Evolutionary conservation across 2,329 filamentous ascomycete species (phyloP).

Genomic region (Lasiodiplodia sp.): DNA sequence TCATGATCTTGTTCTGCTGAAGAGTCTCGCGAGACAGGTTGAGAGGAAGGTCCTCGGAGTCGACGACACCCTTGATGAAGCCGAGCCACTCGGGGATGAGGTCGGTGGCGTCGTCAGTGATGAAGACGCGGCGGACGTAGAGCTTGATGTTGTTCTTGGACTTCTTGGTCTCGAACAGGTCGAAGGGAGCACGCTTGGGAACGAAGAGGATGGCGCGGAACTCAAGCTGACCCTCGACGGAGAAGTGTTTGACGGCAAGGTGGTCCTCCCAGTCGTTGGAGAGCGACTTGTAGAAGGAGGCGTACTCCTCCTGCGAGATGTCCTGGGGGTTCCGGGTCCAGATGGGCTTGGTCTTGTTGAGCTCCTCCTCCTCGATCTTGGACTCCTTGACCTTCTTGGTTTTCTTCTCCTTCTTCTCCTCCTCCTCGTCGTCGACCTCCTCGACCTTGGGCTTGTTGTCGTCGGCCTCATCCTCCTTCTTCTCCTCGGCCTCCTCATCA

Average conservation of each 20-base stretch:
- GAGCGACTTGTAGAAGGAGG: conserved; percentile 99
- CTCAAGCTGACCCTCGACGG: conserved; percentile 99
- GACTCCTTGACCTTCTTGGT: conserved; percentile 99
- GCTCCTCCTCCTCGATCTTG: conserved; percentile 98
- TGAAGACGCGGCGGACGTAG: conserved; percentile 99
- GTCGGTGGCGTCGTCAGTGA: conserved; percentile 98
- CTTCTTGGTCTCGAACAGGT: conserved; percentile 99
- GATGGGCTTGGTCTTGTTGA: conserved; percentile 99
- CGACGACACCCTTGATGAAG: conserved; percentile 99
- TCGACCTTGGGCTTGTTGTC: conserved; percentile 97
- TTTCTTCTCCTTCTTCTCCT: conserved; percentile 92
- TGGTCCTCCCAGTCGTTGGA: conserved; percentile 99
- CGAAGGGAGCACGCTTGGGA: conserved; percentile 98
- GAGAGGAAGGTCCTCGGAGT: conserved; percentile 98
- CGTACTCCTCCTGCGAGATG: conserved; percentile 96
- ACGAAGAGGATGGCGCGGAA: conserved; percentile 99
- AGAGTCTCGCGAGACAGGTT: conserved; percentile 99
- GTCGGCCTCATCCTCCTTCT: conserved; percentile 74
- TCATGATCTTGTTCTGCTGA: conserved; percentile 99
- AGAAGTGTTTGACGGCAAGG: conserved; percentile 99
- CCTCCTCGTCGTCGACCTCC: conserved; percentile 87
- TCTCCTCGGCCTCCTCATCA: conserved; percentile 86
- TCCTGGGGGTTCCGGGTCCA: conserved; percentile 98
- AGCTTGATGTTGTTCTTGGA: conserved; percentile 99
- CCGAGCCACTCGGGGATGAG: conserved; percentile 99